A percentile compares a stretch with the other conserved stretches of the same genome.
Conservation (phyloP, 129 eudicot species). For the Flaveria linearis region DNA sequence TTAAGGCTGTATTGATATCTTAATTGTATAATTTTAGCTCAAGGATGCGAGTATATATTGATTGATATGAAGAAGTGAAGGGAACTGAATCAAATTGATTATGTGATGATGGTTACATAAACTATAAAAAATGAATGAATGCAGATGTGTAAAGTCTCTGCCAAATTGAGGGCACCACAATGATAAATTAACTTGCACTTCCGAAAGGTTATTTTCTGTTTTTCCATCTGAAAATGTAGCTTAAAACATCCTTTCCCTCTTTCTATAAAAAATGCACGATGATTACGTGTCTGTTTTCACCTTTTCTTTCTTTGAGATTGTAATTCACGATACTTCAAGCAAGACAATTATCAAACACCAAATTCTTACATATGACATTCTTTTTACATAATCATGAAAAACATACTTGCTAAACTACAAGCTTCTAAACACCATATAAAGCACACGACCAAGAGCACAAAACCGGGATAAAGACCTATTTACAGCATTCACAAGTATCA, state of each 20-base stretch:
- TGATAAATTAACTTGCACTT: conserved; percentile 11
- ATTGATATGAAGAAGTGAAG: not conserved
- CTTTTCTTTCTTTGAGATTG: too few relatives aligned
- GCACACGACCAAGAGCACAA: conserved; percentile 4
- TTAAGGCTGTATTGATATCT: conserved; percentile 13
- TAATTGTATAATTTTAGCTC: conserved; percentile 13
- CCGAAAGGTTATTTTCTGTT: conserved; percentile 1
- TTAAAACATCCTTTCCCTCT: not conserved
- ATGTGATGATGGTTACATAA: conserved; percentile 18
- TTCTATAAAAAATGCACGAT: too few relatives aligned
- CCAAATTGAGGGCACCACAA: conserved; percentile 13
- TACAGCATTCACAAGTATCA: conserved; percentile 21
- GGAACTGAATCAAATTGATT: conserved; percentile 6
- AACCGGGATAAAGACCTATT: conserved; percentile 6
- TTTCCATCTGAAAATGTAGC: conserved; percentile 19
- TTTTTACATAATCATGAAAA: not conserved
- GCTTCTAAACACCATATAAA: conserved; percentile 9
- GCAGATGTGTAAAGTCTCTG: conserved; percentile 28
- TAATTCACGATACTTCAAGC: too few relatives aligned
- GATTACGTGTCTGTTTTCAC: too few relatives aligned
- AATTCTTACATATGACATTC: too few relatives aligned
- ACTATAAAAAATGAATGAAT: conserved; percentile 22
- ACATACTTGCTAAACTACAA: not conserved
- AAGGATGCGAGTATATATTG: conserved; percentile 18
- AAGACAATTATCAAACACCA: too few relatives aligned